Evolutionary conservation across 169 alveolate species (phyloP), one percentile per base, ranked within the genome.

Genomic region (Plasmodium gaboni): DNA sequence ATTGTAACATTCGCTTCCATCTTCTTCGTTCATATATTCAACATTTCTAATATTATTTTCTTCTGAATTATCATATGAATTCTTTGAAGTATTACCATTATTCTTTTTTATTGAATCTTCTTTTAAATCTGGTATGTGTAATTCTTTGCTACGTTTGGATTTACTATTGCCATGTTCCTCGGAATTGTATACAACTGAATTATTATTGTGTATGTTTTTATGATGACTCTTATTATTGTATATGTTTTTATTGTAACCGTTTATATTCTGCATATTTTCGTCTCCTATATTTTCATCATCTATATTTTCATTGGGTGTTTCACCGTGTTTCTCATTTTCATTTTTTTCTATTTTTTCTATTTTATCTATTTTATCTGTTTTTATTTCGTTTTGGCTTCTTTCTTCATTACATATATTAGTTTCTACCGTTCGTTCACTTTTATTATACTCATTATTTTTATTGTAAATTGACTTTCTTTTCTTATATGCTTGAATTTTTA

Each of bases 61-160:
- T 19, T 60, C 51, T 70, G 78, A 65, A 7, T 74, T 53, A 4
- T 60, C 46, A 61, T 24, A 53, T 73, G 59, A 28, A 53, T 73
- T 55, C 55, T 67, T 24, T 17, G 28, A 67, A 67, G 46, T 38
- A 38, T 38, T 38, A 38, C 46, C 0, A 7, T 38, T 38, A 38
- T 38, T 38, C 4, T 38, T 38, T 38, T 38, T 38, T 38, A 38
- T 38, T 38, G 46, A 6, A 38, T 38, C 46, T 5, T 38, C 46
- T 6, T 38, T 38, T 38, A 38, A 38, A 38, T 38, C 10, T 38
- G 46, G 5, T 5, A 38, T 0, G 46, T 7, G 46, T 38, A 38
- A 5, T 5, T 38, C 46, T 38, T 38, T 38, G 46, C 46, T 38
- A 9, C 5, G 46, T 5, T 38, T 38, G 46, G 10, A 38, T 38